A percentile compares a stretch with the other conserved stretches of the same genome.
phyloP scores from a whole-genome alignment of 1,284 basidiomycete species.

The Ceratobasidium sp. region DNA sequence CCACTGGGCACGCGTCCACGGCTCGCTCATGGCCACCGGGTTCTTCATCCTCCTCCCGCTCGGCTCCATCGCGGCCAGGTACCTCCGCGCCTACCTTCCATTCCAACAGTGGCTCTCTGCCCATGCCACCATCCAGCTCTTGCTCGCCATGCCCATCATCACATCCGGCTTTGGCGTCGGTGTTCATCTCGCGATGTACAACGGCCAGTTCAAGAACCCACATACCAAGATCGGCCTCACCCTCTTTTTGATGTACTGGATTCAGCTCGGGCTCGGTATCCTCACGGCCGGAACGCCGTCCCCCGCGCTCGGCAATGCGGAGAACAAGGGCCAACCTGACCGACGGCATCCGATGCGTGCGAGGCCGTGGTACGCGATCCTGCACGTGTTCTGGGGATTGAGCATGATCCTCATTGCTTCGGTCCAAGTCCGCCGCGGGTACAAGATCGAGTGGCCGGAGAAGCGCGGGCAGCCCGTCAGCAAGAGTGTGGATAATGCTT shows the following conservation, averaged over 20 bases:
- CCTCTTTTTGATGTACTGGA: constrained; percentile 35
- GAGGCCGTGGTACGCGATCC: constrained; percentile 24
- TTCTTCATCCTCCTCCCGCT: constrained; percentile 30
- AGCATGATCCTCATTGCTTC: constrained; percentile 28
- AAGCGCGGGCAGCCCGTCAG: constrained; percentile 20
- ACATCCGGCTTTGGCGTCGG: constrained; percentile 24
- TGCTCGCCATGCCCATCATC: constrained; percentile 14
- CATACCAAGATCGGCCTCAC: constrained; percentile 30
- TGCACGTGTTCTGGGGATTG: constrained; percentile 29
- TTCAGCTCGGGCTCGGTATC: constrained; percentile 19
- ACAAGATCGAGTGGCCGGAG: constrained; percentile 28
- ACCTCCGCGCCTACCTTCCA: constrained; percentile 29
- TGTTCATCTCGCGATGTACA: constrained; percentile 26
- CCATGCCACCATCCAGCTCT: constrained; percentile 23
- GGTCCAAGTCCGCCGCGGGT: constrained; percentile 29
- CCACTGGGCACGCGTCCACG: constrained; percentile 25
- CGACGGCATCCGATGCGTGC: constrained; percentile 11
- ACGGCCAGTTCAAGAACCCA: constrained; percentile 24
- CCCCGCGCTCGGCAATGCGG: constrained; percentile 15
- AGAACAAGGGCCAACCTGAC: not conserved
- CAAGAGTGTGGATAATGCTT: constrained; percentile 22
- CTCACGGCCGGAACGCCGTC: constrained; percentile 7
- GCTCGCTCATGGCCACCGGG: constrained; percentile 31
- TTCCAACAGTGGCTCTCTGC: constrained; percentile 25
- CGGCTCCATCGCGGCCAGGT: constrained; percentile 20